A percentile compares a stretch with the other conserved stretches of the same genome.
Evolutionary conservation across 768 basidiomycete species (phyloP).

Genomic region (Sutorius australiensis): DNA sequence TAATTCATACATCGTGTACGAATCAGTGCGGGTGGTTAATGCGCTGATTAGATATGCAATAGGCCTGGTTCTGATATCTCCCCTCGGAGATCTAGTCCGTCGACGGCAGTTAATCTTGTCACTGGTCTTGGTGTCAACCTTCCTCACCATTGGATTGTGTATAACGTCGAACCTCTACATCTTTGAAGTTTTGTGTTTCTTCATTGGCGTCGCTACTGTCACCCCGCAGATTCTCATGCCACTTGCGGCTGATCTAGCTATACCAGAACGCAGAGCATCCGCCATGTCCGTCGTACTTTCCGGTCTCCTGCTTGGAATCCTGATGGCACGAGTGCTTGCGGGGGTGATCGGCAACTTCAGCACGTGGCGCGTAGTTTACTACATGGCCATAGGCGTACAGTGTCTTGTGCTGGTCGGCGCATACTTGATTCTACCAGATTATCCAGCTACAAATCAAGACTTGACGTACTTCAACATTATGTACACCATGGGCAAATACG

Average conservation of each 20-base stretch:
- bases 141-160: conserved; percentile 69
- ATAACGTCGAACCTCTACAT: conserved; percentile 53
- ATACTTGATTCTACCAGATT: conserved; percentile 75
- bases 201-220: conserved; percentile 69
- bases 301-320: conserved; percentile 65
- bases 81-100: conserved; percentile 79
- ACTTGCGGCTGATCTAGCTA: conserved; percentile 76
- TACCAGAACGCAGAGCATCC: conserved; percentile 64
- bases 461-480: conserved; percentile 67
- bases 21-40: not conserved
- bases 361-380: conserved; percentile 74
- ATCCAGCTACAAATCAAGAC: conserved; percentile 67
- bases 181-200: conserved; percentile 66
- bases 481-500: conserved; percentile 72
- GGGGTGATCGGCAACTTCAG: conserved; percentile 72
- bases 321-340: conserved; percentile 70
- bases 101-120: conserved; percentile 66
- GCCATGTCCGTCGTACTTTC: conserved; percentile 74
- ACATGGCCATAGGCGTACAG: conserved; percentile 72
- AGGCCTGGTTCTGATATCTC: conserved; percentile 72
- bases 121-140: conserved; percentile 48
- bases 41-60: conserved; percentile 53
- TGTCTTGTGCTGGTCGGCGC: conserved; percentile 50
- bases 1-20: conserved; percentile 24
- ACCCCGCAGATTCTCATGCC: conserved; percentile 75